Evolutionary conservation across 495 filamentous ascomycete species (phyloP).

Genomic region (Aspergillus incahuasiensis): DNA sequence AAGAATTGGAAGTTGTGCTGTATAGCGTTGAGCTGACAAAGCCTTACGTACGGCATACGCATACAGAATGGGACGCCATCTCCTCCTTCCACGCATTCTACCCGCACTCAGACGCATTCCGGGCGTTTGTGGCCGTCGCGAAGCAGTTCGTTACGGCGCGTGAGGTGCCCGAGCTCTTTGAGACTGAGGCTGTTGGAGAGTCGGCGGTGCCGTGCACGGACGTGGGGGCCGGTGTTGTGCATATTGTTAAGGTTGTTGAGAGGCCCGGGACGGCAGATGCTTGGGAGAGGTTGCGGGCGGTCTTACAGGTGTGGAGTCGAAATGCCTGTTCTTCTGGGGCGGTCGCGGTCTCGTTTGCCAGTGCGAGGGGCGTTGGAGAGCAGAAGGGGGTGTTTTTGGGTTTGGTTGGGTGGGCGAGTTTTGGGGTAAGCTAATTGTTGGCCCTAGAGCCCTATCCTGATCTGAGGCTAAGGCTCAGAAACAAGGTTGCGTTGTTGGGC

Average conservation of each 20-base stretch:
- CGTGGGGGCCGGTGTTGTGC: not conserved
- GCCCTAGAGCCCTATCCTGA: no score
- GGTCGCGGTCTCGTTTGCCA: no score
- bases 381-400: not conserved
- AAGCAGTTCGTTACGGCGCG: not conserved
- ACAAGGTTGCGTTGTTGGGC: no score
- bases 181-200: not conserved
- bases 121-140: not conserved
- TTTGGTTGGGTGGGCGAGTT: not conserved
- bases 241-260: not conserved
- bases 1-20: no score
- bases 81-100: constrained; percentile 1
- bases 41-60: no score
- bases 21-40: no score
- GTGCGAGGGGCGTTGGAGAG: not conserved
- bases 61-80: not conserved
- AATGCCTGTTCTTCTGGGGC: no score
- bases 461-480: no score
- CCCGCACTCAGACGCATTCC: not conserved
- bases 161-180: not conserved
- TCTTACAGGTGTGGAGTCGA: not conserved
- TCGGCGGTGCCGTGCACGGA: not conserved
- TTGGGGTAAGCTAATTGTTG: not conserved
- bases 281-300: not conserved
- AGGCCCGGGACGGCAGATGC: not conserved